A percentile compares a stretch with the other conserved stretches of the same genome.
Conservation (phyloP, 257 asterid species). For the Solanum chilense region DNA sequence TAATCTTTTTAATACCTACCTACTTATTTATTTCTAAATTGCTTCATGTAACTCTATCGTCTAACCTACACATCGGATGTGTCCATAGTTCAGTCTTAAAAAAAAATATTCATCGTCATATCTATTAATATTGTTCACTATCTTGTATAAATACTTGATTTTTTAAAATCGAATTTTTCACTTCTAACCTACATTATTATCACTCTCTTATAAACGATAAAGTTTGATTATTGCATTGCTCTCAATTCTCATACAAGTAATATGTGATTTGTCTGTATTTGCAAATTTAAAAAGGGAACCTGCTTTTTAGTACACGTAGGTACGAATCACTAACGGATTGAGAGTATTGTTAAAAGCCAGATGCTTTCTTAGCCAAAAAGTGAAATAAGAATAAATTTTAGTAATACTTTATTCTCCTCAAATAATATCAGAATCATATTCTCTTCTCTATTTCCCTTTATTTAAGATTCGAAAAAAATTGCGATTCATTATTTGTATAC, state of each 20-base stretch:
- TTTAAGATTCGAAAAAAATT: background rate
- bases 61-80: background rate
- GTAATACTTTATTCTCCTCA: slow-evolving; percentile 1
- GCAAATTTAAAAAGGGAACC: background rate
- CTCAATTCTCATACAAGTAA: background rate
- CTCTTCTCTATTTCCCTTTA: background rate
- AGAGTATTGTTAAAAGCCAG: background rate
- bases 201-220: background rate
- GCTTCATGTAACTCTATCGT: background rate
- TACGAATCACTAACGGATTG: background rate
- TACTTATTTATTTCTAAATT: background rate
- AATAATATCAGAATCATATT: slow-evolving; percentile 8
- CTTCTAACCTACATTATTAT: background rate
- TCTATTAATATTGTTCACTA: too few species aligned
- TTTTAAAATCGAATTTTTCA: background rate
- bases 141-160: too few species aligned
- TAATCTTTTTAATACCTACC: slow-evolving; percentile 8
- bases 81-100: background rate
- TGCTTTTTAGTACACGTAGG: background rate
- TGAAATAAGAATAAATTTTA: background rate
- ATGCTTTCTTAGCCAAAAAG: background rate
- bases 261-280: background rate
- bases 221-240: background rate
- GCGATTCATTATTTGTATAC: background rate
- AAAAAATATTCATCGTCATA: background rate